Percentiles rank a stretch among this genome's conserved stretches.
Evolutionary conservation across 2,329 filamentous ascomycete genomes (phyloP).

Genomic region (Cladosporium colombiae): DNA sequence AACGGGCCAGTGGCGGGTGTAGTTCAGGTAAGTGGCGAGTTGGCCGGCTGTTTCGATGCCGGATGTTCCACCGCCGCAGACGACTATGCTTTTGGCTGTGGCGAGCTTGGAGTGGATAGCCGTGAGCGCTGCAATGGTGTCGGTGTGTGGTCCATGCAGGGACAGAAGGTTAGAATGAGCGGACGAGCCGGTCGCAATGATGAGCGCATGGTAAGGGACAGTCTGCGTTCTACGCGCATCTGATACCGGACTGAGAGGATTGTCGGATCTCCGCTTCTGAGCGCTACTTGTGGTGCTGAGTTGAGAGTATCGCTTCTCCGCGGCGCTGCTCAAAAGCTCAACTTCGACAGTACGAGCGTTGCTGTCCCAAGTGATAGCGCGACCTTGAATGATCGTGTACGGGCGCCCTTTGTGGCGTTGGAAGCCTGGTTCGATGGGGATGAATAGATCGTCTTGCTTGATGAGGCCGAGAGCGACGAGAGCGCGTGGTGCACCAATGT

Average conservation of each 20-base stretch:
- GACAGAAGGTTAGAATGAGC: slow-evolving; percentile 39
- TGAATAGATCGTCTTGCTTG: slow-evolving; percentile 38
- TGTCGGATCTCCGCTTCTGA: neutral
- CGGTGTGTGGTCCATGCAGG: slow-evolving; percentile 37
- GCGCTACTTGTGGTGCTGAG: slow-evolving; percentile 4
- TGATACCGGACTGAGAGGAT: neutral
- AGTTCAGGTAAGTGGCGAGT: slow-evolving; percentile 38
- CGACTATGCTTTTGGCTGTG: slow-evolving; percentile 37
- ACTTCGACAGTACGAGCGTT: slow-evolving; percentile 42
- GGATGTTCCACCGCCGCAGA: slow-evolving; percentile 40
- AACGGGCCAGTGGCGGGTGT: slow-evolving; percentile 24
- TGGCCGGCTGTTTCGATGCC: slow-evolving; percentile 43
- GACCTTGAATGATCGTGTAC: slow-evolving; percentile 41
- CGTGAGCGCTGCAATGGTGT: slow-evolving; percentile 38
- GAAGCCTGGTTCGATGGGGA: slow-evolving; percentile 39
- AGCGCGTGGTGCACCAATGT: slow-evolving; percentile 41
- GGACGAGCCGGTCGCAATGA: slow-evolving; percentile 42
- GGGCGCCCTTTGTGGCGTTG: slow-evolving; percentile 33
- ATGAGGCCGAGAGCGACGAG: slow-evolving; percentile 39
- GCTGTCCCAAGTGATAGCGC: slow-evolving; percentile 36
- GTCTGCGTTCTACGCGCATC: neutral
- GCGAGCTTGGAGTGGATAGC: slow-evolving; percentile 34
- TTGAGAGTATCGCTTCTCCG: slow-evolving; percentile 24
- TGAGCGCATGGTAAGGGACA: slow-evolving; percentile 37
- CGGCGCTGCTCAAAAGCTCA: slow-evolving; percentile 28